Base-by-base conservation (phyloP, 2,329 filamentous ascomycete species). In the Clonostachys chloroleuca region DNA sequence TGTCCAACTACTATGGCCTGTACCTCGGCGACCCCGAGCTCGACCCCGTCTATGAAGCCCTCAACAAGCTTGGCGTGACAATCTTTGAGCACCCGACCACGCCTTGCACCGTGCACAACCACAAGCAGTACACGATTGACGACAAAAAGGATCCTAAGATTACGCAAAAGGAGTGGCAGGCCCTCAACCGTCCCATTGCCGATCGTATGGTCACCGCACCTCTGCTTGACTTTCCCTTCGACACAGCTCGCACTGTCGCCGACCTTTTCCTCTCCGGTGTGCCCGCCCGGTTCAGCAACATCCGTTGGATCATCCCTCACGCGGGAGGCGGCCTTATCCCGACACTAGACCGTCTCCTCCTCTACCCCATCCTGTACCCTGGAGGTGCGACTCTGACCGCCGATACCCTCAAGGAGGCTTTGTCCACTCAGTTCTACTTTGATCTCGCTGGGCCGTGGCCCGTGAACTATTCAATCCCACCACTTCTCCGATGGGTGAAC, bases 71-170 rank as follows among this genome's bases (percentile, higher is more conserved):
- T 2, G 63, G 70, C 5, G 72, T 72, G 0, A 70, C 66, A 2
- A 63, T 80, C 1, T 81, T 82, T 55, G 71, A 80, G 42, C 78
- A 82, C 47, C 77, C 76, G 1, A 80, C 75, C 1, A 74, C 64
- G n/a, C 73, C 72, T 0, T 72, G 66, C 48, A 52, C 48, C 17
- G 43, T 55, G 37, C 50, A 45, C 3, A 24, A 41, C 6, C 18
- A 14, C 43, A 14, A n/a, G 30, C n/a, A 42, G 4, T 12, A 9
- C 18, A 20, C 35, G 13, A 30, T 30, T 30, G 43, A 56, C 40
- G 51, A 45, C 2, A 24, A 39, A 5, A 40, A 44, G 13, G 39
- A 30, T 10, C 36, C 52, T 12, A 41, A 20, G 3, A 45, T 51
- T 12, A 40, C 49, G 2, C 49, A 45, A 13, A 16, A 44, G 12